Percentiles rank a stretch among this genome's conserved stretches.
Evolutionary conservation across 805 yeast species (phyloP).

Genomic region (Jamesozyma jinghongensis): DNA sequence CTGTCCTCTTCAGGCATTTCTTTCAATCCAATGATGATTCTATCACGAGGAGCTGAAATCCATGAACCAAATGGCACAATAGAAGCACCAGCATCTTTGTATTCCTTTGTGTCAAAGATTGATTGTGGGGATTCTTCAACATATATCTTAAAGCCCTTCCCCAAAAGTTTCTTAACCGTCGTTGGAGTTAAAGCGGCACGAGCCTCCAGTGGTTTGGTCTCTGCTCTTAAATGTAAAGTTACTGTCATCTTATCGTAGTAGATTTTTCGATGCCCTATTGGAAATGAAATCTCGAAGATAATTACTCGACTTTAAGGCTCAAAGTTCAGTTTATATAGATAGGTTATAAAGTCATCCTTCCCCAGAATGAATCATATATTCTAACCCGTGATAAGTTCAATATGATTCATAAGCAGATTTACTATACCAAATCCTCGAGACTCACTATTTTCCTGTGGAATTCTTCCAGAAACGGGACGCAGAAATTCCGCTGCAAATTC

Average conservation of each 20-base stretch:
- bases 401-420: too few relatives aligned
- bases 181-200: conserved; percentile 95
- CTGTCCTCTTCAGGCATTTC: conserved; percentile 85
- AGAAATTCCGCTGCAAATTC: too few relatives aligned
- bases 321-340: too few relatives aligned
- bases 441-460: too few relatives aligned
- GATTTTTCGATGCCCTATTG: too few relatives aligned
- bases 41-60: conserved; percentile 82
- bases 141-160: conserved; percentile 79
- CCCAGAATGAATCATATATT: too few relatives aligned
- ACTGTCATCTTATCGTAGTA: conserved; percentile 32
- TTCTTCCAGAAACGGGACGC: too few relatives aligned
- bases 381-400: too few relatives aligned
- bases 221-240: conserved; percentile 86
- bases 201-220: conserved; percentile 93
- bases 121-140: conserved; percentile 87
- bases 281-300: too few relatives aligned
- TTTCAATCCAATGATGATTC: conserved; percentile 87
- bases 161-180: conserved; percentile 72
- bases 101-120: conserved; percentile 68
- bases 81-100: conserved; percentile 68
- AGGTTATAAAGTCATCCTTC: too few relatives aligned
- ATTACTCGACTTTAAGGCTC: too few relatives aligned
- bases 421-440: too few relatives aligned
- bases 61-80: conserved; percentile 93